Evolutionary conservation across 2,329 filamentous ascomycete species (phyloP).

Genomic region (Onygenales sp.): DNA sequence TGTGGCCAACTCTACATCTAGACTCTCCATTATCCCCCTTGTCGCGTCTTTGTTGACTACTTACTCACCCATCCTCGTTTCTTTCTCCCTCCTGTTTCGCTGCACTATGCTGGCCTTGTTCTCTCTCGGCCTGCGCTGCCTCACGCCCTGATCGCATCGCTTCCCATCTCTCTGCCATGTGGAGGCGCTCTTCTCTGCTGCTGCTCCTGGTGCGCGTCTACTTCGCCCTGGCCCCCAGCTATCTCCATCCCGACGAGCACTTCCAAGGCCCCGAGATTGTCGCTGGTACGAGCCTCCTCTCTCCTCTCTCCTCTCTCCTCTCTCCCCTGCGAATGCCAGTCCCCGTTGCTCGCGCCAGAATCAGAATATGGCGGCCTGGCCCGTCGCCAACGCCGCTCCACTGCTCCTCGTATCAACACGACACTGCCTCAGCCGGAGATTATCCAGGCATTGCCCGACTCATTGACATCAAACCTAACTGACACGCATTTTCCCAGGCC

Average conservation of each 20-base stretch:
- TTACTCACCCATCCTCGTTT: background rate
- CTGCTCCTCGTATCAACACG: too few species aligned
- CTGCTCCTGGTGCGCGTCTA: conserved; percentile 81
- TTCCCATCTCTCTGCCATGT: conserved; percentile 49
- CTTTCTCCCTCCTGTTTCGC: background rate
- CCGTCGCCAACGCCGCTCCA: too few species aligned
- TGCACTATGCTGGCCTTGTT: background rate
- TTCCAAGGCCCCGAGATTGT: conserved; percentile 98
- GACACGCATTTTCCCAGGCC: conserved; percentile 45
- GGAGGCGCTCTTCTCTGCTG: conserved; percentile 79
- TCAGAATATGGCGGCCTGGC: too few species aligned
- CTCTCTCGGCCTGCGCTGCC: background rate
- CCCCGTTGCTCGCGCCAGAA: too few species aligned
- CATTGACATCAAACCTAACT: background rate
- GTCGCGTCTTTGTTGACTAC: background rate
- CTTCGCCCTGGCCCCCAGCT: conserved; percentile 89
- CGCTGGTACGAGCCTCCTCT: conserved; percentile 56
- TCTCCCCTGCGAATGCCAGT: too few species aligned
- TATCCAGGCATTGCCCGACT: too few species aligned
- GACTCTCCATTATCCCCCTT: background rate
- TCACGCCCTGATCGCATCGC: background rate
- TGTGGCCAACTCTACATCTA: too few species aligned
- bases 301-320: background rate
- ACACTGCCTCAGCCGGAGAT: too few species aligned
- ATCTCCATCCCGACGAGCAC: conserved; percentile 96